phyloP scores from a whole-genome alignment of 306 rosid genomes.

The Purshia tridentata region DNA sequence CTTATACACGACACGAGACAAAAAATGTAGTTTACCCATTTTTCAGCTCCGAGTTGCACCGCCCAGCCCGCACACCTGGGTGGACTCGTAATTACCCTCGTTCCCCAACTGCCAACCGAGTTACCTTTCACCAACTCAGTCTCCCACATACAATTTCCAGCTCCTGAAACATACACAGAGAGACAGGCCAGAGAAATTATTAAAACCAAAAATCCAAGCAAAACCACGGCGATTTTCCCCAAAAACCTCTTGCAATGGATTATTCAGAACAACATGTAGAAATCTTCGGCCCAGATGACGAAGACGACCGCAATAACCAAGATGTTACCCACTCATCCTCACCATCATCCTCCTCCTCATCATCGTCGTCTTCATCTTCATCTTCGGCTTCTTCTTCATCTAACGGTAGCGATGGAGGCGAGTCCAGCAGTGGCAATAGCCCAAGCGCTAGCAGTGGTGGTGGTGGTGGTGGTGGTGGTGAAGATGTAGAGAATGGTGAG shows the following conservation, averaged over 20 bases:
- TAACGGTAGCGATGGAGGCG: slow-evolving; percentile 49
- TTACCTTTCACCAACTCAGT: slow-evolving; percentile 1
- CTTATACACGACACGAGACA: no score
- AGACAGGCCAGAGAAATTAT: neutral
- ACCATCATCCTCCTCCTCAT: slow-evolving; percentile 48
- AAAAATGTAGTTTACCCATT: no score
- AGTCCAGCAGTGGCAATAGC: slow-evolving; percentile 35
- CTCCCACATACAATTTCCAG: slow-evolving; percentile 2
- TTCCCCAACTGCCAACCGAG: neutral
- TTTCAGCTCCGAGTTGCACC: no score
- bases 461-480: slow-evolving; percentile 39
- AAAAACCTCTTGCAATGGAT: slow-evolving; percentile 42
- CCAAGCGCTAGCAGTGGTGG: slow-evolving; percentile 53
- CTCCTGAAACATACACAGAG: neutral
- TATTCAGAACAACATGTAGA: slow-evolving; percentile 63
- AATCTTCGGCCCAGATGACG: slow-evolving; percentile 68
- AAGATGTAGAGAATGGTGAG: slow-evolving; percentile 57
- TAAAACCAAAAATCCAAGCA: neutral
- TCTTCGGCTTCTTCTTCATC: slow-evolving; percentile 60
- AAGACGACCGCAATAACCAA: slow-evolving; percentile 27
- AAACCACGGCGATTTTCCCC: neutral
- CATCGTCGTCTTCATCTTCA: slow-evolving; percentile 58
- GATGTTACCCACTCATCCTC: slow-evolving; percentile 68
- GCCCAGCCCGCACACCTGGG: neutral
- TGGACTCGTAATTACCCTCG: neutral